Evolutionary conservation across 73 alveolate genomes (phyloP), one percentile per base, ranked within the genome.

Genomic region (Paramecium primaurelia): DNA sequence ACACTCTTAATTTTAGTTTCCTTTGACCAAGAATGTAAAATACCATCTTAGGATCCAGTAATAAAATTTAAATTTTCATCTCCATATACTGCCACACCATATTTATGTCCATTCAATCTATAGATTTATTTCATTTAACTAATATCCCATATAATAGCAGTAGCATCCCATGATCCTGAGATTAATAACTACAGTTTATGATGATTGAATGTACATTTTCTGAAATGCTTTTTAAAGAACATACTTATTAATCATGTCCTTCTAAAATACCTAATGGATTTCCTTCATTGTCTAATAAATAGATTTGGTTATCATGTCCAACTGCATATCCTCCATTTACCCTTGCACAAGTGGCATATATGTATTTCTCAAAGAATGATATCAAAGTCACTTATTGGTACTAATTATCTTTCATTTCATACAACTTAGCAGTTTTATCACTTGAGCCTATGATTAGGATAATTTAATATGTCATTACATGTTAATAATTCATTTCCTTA

Each of bases 161-260:
- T 97, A 54, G 99, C 99, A 96, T 98, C 99, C 99, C 99, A 98
- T 28, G 99, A 98, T 68, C 99, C 99, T 60, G 98, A 95, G 32
- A 98, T 97, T n/a, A 98, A 86, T 49, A 95, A 88, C 87, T 22
- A 2, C 1, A 7, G 14, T 25, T 18, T 9, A 30, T 26, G 9
- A 64, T 37, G 0, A 26, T 32, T 28, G 8, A 12, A 32, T 60
- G 0, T 68, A 37, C 58, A 88, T 88, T 26, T 16, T 59, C 37
- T 6, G 69, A 18, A 69, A 68, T 68, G n/a, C 75, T 36, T 11
- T n/a, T 42, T 10, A 38, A 87, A 32, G 97, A 93, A 88, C 96
- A 93, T 86, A 98, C 98, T 22, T 96, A 95, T 37, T 95, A 97
- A 11, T 95, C 96, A 86, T 98, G 99, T 9, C 99, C 99, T 44